phyloP scores from a whole-genome alignment of 2,329 filamentous ascomycete species.

The Colletotrichum tofieldiae region DNA sequence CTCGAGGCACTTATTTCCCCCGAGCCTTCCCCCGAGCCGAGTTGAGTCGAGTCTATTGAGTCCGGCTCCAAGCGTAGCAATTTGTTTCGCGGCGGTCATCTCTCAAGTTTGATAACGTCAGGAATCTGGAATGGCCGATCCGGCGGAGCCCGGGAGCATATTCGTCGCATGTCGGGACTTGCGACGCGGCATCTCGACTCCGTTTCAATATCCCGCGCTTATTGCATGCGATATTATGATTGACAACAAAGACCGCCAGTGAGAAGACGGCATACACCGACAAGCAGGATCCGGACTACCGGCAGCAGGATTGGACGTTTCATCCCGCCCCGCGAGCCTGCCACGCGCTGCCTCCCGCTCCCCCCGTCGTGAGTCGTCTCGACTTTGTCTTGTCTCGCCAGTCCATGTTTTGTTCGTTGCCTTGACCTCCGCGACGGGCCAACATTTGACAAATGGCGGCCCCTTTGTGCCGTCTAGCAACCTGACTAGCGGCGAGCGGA shows the following conservation, averaged over 20 bases:
- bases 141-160: conserved; percentile 4
- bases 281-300: not conserved
- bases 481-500: not conserved
- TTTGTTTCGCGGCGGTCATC: not conserved
- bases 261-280: not conserved
- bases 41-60: not conserved
- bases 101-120: not conserved
- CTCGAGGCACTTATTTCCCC: not conserved
- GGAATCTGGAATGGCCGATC: not conserved
- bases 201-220: conserved; percentile 28
- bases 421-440: not conserved
- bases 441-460: not conserved
- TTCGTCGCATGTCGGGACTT: conserved; percentile 32
- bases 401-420: not conserved
- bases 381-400: not conserved
- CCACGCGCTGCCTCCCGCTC: too few relatives aligned
- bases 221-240: not conserved
- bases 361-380: not conserved
- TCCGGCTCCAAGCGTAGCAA: not conserved
- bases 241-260: not conserved
- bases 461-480: not conserved
- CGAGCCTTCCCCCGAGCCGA: not conserved
- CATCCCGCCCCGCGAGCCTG: not conserved
- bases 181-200: conserved; percentile 17
- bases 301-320: conserved; percentile 28